Percentiles rank a stretch among this genome's conserved stretches.
phyloP scores from a whole-genome alignment of 106 monocot genomes.

The Cymbidium sinense region DNA sequence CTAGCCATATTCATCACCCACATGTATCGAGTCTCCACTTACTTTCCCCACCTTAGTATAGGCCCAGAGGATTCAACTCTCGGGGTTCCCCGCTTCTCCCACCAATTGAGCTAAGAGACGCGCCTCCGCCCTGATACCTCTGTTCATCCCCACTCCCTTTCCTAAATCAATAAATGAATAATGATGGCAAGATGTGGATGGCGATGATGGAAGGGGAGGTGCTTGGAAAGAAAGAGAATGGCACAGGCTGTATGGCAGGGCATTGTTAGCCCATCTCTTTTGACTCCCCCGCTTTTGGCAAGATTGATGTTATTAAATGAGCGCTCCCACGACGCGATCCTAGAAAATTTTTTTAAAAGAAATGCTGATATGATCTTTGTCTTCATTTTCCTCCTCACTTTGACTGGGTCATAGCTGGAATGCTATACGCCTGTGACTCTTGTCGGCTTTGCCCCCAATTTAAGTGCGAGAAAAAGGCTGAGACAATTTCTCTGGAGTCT shows the following conservation, averaged over 20 bases:
- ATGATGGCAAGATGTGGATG: conserved; percentile 11
- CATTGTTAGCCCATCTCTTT: conserved; percentile 28
- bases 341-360: not conserved
- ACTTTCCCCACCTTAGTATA: too few species aligned
- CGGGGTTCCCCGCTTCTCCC: too few species aligned
- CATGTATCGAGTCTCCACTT: too few species aligned
- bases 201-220: conserved; percentile 19
- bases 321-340: too few species aligned
- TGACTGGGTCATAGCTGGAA: not conserved
- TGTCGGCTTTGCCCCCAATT: not conserved
- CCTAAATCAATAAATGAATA: too few species aligned
- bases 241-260: conserved; percentile 9
- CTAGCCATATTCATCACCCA: too few species aligned
- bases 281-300: conserved; percentile 22
- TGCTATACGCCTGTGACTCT: not conserved
- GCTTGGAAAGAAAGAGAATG: not conserved
- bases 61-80: too few species aligned
- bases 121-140: too few species aligned
- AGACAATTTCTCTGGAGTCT: not conserved
- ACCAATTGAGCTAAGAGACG: too few species aligned
- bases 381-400: not conserved
- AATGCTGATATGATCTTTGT: too few species aligned
- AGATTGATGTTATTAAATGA: conserved; percentile 18
- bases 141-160: too few species aligned
- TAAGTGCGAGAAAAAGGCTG: not conserved